These are phyloP conservation scores for Phaffomyces thermotolerans DNA, from an alignment of 805 yeast genomes.

Conservation along the genomic window DNA sequence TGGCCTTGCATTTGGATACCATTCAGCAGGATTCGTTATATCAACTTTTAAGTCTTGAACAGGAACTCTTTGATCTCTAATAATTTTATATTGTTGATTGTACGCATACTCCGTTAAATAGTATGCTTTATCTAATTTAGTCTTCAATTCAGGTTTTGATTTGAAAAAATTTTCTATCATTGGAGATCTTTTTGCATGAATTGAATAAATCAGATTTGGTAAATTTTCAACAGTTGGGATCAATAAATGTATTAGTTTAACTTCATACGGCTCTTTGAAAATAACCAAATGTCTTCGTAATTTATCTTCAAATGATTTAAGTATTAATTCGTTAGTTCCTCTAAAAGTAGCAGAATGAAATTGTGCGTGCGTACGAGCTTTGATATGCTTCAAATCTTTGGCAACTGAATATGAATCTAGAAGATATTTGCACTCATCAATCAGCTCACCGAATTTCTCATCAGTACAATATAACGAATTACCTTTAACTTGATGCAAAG, in stretches of 20 bases:
- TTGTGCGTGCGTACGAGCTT: too few relatives aligned
- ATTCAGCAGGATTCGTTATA: constrained; percentile 55
- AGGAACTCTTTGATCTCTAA: constrained; percentile 10
- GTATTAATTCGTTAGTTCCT: background rate
- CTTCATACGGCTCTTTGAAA: background rate
- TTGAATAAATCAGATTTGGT: background rate
- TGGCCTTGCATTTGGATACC: constrained; percentile 83
- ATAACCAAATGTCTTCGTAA: background rate
- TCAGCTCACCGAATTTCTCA: background rate
- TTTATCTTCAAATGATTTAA: constrained; percentile 1
- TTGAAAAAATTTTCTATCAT: background rate
- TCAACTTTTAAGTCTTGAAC: constrained; percentile 28
- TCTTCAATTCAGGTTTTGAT: background rate
- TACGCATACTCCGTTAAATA: constrained; percentile 12
- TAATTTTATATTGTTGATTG: background rate
- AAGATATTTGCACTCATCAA: background rate
- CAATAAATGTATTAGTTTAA: constrained; percentile 2
- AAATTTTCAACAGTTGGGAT: constrained; percentile 5
- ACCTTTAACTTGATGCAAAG: background rate
- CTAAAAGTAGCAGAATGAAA: background rate
- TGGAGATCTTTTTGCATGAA: background rate
- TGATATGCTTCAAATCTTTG: too few relatives aligned
- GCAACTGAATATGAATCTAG: too few relatives aligned
- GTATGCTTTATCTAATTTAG: constrained; percentile 1
- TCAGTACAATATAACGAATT: background rate